These are phyloP conservation scores for Dipodascus geniculatus DNA, from an alignment of 805 yeast species.

Conservation along the genomic window DNA sequence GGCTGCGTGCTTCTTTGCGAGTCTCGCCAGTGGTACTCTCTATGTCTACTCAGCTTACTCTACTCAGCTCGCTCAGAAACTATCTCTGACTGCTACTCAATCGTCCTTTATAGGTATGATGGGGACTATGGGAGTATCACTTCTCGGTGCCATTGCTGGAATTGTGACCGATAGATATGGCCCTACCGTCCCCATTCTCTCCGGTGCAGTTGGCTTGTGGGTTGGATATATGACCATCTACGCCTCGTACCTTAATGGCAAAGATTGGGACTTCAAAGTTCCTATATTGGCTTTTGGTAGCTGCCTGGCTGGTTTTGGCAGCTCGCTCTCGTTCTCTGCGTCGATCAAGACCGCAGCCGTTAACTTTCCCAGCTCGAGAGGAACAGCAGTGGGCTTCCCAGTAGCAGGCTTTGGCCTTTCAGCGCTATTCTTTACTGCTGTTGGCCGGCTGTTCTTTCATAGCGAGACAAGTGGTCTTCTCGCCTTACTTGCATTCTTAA, in stretches of 20 bases:
- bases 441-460: conserved; percentile 28
- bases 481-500: conserved; percentile 9
- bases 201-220: conserved; percentile 40
- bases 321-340: conserved; percentile 52
- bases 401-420: conserved; percentile 64
- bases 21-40: conserved; percentile 42
- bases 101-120: conserved; percentile 48
- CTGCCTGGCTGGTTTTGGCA: conserved; percentile 47
- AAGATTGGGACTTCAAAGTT: conserved; percentile 17
- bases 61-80: conserved; percentile 50
- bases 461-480: conserved; percentile 17
- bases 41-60: conserved; percentile 61
- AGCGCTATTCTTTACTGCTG: conserved; percentile 55
- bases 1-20: conserved; percentile 11
- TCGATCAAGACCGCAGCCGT: conserved; percentile 64
- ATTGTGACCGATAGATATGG: conserved; percentile 15
- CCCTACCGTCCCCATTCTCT: conserved; percentile 28
- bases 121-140: conserved; percentile 51
- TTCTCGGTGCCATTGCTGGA: conserved; percentile 24
- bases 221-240: conserved; percentile 47
- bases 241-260: conserved; percentile 29
- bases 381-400: conserved; percentile 67
- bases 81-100: conserved; percentile 49
- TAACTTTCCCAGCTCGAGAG: conserved; percentile 52
- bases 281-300: conserved; percentile 29